These are phyloP conservation scores for Wickerhamomyces sp. DNA, from an alignment of 1,139 yeast genomes.

Conservation along the genomic window DNA sequence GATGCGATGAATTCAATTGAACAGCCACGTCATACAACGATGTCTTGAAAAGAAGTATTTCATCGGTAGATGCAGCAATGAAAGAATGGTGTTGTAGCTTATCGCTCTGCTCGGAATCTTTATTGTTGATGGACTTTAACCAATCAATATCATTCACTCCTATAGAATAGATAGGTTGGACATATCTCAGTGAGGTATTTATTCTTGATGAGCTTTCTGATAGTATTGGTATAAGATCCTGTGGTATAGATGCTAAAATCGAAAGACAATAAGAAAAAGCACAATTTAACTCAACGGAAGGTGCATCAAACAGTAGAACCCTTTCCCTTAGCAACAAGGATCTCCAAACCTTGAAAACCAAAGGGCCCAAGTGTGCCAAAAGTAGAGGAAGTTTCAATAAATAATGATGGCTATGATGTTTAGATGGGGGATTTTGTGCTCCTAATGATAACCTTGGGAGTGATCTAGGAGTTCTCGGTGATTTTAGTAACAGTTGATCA, in stretches of 20 bases:
- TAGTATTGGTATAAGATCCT: slow-evolving; percentile 25
- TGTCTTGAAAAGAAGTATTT: slow-evolving; percentile 52
- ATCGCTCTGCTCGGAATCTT: slow-evolving; percentile 8
- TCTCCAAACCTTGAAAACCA: slow-evolving; percentile 68
- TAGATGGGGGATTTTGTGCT: slow-evolving; percentile 1
- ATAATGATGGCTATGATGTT: slow-evolving; percentile 38
- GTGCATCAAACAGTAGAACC: slow-evolving; percentile 50
- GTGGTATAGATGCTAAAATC: slow-evolving; percentile 44
- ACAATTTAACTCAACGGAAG: slow-evolving; percentile 38
- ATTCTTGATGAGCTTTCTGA: slow-evolving; percentile 22
- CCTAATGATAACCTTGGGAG: not conserved
- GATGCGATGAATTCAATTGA: slow-evolving; percentile 30
- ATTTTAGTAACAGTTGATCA: slow-evolving; percentile 13
- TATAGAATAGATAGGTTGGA: slow-evolving; percentile 58
- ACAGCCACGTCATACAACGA: slow-evolving; percentile 52
- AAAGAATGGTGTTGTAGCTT: slow-evolving; percentile 21
- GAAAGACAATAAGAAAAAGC: slow-evolving; percentile 46
- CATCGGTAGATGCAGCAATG: slow-evolving; percentile 71
- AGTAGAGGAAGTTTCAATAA: slow-evolving; percentile 43
- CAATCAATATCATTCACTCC: slow-evolving; percentile 55
- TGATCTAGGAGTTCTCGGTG: slow-evolving; percentile 18
- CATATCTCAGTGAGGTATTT: slow-evolving; percentile 26
- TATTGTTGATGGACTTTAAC: slow-evolving; percentile 15
- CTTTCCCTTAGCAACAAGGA: slow-evolving; percentile 58
- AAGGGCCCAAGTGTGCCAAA: slow-evolving; percentile 61